Conservation (phyloP, 345 rosid species). For the Adansonia digitata region DNA sequence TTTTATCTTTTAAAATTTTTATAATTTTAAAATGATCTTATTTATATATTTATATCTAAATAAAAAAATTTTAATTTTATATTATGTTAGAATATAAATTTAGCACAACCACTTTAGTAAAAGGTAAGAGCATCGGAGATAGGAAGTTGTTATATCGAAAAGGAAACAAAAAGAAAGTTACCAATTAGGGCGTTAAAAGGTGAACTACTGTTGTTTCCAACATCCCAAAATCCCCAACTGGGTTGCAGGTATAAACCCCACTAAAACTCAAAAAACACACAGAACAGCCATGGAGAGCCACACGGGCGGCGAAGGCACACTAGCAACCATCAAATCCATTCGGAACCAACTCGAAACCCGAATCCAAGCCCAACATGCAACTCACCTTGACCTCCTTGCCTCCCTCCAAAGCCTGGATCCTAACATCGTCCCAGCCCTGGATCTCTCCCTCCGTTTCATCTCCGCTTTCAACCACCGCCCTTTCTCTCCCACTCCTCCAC, state of each 20-base stretch:
- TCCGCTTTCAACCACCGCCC: constrained; percentile 69
- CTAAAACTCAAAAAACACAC: neutral
- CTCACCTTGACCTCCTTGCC: constrained; percentile 64
- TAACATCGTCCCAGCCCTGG: constrained; percentile 62
- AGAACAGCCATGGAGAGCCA: constrained; percentile 35
- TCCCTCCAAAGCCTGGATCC: constrained; percentile 68
- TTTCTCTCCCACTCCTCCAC: constrained; percentile 60
- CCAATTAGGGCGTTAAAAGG: no score
- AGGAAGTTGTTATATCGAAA: no score
- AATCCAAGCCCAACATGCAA: constrained; percentile 46
- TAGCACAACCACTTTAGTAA: no score
- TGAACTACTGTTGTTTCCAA: neutral
- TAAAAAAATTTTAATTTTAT: no score
- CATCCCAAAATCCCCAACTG: neutral
- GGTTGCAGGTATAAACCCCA: neutral
- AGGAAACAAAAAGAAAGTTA: no score
- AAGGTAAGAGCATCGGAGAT: no score
- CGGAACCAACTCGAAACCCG: constrained; percentile 68
- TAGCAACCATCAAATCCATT: constrained; percentile 47
- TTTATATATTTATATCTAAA: no score
- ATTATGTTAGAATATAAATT: no score
- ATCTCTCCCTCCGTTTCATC: constrained; percentile 63
- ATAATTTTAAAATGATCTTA: no score
- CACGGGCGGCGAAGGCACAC: constrained; percentile 34
- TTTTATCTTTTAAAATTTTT: no score